Base-by-base conservation (phyloP, 345 rosid species). In the Atalantia buxifolia region DNA sequence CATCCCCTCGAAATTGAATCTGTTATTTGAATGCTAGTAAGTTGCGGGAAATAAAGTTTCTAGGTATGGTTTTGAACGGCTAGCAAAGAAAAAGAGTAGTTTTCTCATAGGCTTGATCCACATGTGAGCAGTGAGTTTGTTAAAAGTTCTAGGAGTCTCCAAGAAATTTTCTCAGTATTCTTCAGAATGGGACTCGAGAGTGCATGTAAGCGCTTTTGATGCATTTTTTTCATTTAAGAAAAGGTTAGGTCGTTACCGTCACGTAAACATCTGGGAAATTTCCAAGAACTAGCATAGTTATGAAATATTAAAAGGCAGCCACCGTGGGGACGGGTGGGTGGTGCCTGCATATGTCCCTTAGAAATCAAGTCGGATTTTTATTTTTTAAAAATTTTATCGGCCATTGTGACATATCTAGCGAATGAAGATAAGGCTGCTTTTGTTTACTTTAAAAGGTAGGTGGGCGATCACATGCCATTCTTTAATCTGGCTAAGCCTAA, bases 321-420 rank as follows among this genome's bases (percentile, higher is more conserved):
- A 18, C 36, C 2, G 9, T 28, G 22, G 50, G 50, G 50, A 45
- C 64, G 45, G 42, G 30, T 40, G 22, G 28, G 28, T 28, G n/a
- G 61, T 61, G 21, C 42, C 12, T 10, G 40, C 45, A 77, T 60
- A 21, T 75, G 59, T 77, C 48, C 81, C 81, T 81, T 77, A 50
- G 71, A 67, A 77, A 25, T 66, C 60, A 81, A 77, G 75, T 72
- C 33, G 60, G 72, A n/a, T 36, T 22, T 36, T 71, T 76, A 7
- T 61, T 25, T 64, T 64, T 62, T 62, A 7, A 38, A 56, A 22
- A 57, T n/a, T 0, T 18, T 5, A 59, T 59, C 6, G 28, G 62
- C 28, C 14, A 9, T 22, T 6, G 71, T 9, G 50, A 67, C 30
- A 16, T n/a, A 30, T 67, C 72, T 2, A 24, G 19, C 19, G 1